phyloP scores from a whole-genome alignment of 768 basidiomycete species.

The Xerocomellus dryophilus region DNA sequence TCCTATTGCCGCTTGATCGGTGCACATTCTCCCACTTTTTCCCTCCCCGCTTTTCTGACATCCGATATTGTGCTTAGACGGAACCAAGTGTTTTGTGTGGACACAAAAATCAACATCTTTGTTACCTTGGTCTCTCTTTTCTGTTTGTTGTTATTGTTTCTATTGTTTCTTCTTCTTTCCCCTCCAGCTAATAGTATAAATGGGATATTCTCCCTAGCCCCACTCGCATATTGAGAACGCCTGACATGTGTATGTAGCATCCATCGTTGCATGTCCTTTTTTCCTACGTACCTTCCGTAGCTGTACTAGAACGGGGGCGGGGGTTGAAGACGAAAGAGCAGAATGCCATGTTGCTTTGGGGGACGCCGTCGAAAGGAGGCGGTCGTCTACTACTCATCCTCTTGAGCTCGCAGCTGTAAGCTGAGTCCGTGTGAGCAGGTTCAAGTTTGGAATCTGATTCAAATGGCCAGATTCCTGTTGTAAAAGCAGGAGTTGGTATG shows the following conservation, averaged over 20 bases:
- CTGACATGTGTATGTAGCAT: slow-evolving; percentile 23
- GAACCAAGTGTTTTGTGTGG: slow-evolving; percentile 1
- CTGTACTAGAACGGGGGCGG: slow-evolving; percentile 16
- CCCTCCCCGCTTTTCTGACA: background rate
- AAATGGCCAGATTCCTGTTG: no score
- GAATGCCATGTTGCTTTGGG: slow-evolving; percentile 12
- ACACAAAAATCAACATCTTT: slow-evolving; percentile 18
- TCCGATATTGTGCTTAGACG: slow-evolving; percentile 10
- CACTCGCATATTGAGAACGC: slow-evolving; percentile 10
- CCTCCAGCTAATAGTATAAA: slow-evolving; percentile 10
- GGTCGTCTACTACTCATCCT: background rate
- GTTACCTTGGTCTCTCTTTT: slow-evolving; percentile 14
- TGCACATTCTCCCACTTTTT: background rate
- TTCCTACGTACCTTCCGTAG: slow-evolving; percentile 10
- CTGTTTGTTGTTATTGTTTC: slow-evolving; percentile 20
- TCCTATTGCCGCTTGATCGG: slow-evolving; percentile 35
- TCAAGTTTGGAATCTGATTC: no score
- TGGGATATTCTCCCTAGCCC: slow-evolving; percentile 7
- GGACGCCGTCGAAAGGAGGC: slow-evolving; percentile 7
- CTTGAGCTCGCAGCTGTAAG: background rate
- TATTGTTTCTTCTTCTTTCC: slow-evolving; percentile 7
- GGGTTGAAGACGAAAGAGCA: slow-evolving; percentile 2
- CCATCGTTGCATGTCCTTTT: slow-evolving; percentile 8
- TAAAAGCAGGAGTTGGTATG: no score
- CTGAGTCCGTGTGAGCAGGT: background rate